Conservation (phyloP, 2,329 filamentous ascomycete species). For the Cucurbitaria berberidis region DNA sequence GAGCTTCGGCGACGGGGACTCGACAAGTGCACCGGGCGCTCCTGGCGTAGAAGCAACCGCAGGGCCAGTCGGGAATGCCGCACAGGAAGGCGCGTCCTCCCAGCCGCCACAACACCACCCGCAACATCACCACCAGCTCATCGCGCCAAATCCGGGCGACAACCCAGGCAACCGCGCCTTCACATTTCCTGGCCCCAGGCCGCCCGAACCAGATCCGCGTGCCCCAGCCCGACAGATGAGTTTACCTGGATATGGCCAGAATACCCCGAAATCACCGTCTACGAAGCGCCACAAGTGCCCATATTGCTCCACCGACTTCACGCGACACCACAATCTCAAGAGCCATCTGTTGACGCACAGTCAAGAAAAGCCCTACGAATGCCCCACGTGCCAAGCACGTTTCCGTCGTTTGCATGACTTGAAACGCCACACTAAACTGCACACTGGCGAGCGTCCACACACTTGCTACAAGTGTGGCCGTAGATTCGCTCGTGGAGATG, state of each 20-base stretch:
- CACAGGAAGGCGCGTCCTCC: conserved; percentile 48
- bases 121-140: conserved; percentile 41
- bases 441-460: conserved; percentile 94
- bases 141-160: conserved; percentile 45
- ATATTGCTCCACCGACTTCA: conserved; percentile 96
- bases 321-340: conserved; percentile 95
- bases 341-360: conserved; percentile 96
- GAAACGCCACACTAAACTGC: conserved; percentile 94
- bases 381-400: conserved; percentile 88
- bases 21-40: conserved; percentile 52
- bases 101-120: conserved; percentile 22
- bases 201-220: conserved; percentile 56
- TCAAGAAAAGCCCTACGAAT: conserved; percentile 97
- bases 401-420: conserved; percentile 93
- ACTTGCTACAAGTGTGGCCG: conserved; percentile 93
- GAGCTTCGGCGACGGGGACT: conserved; percentile 61
- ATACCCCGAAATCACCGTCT: conserved; percentile 71
- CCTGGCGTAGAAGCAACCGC: conserved; percentile 59
- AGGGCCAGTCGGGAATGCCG: conserved; percentile 52
- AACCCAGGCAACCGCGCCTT: conserved; percentile 60
- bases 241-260: conserved; percentile 62
- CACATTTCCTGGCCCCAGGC: conserved; percentile 68
- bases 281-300: conserved; percentile 95
- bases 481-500: conserved; percentile 94
- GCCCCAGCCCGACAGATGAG: conserved; percentile 64